phyloP scores from a whole-genome alignment of 257 asterid species.

The Pogostemon cablin region DNA sequence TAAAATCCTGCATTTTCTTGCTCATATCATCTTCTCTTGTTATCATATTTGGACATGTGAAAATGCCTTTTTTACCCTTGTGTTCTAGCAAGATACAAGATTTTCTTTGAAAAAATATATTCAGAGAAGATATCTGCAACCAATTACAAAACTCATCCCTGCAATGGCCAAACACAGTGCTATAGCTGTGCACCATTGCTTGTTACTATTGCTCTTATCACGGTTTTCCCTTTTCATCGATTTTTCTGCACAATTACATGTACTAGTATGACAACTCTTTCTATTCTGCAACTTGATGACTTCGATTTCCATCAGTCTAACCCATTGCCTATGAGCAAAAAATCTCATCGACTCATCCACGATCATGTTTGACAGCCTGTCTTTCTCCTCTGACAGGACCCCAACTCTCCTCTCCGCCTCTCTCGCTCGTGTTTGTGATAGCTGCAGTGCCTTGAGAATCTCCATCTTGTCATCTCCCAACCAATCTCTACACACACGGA shows the following conservation, averaged over 20 bases:
- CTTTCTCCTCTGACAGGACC: conserved; percentile 44
- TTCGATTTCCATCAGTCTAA: conserved; percentile 50
- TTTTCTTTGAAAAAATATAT: background rate
- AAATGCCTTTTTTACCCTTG: background rate
- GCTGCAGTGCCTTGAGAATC: conserved; percentile 54
- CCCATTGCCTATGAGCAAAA: conserved; percentile 53
- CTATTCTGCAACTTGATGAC: conserved; percentile 33
- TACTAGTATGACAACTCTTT: background rate
- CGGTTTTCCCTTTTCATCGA: conserved; percentile 19
- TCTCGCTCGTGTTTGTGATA: conserved; percentile 69
- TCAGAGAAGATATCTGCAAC: conserved; percentile 35
- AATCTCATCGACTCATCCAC: conserved; percentile 46
- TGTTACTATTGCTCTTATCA: conserved; percentile 12
- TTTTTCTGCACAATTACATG: background rate
- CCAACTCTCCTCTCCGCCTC: conserved; percentile 62
- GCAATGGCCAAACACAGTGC: conserved; percentile 55
- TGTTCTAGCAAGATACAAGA: background rate
- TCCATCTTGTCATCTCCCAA: conserved; percentile 44
- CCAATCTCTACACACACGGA: background rate
- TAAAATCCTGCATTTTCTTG: too few relatives aligned
- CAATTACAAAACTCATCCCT: conserved; percentile 43
- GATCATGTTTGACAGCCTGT: conserved; percentile 42
- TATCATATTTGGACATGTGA: background rate
- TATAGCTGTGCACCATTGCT: conserved; percentile 41
- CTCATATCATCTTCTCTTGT: background rate